A percentile compares a stretch with the other conserved stretches of the same genome.
Evolutionary conservation across 2,329 filamentous ascomycete species (phyloP).

Genomic region (Magnaporthiopsis incrustans): DNA sequence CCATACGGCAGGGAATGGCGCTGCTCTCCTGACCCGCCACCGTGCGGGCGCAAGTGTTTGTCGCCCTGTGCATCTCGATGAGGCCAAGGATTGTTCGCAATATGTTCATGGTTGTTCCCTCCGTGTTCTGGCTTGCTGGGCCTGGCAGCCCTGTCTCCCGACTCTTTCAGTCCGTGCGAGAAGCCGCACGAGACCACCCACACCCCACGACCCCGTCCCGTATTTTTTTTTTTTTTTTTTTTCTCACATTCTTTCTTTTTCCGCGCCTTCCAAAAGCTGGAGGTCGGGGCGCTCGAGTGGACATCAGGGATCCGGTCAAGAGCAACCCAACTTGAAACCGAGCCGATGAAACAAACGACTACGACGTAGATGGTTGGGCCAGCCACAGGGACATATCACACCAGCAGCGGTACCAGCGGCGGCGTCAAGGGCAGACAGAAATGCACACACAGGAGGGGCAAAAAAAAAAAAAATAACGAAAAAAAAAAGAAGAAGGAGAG

Average conservation of each 20-base stretch:
- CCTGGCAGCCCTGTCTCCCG: background rate
- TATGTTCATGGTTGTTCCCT: background rate
- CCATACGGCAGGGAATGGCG: background rate
- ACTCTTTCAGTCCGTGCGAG: background rate
- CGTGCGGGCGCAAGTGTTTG: background rate
- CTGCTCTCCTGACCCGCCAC: too few species aligned
- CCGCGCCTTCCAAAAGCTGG: background rate
- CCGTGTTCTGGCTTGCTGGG: background rate
- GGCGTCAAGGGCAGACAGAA: background rate
- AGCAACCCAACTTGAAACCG: background rate
- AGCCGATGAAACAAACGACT: slow-evolving; percentile 3
- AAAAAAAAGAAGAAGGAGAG: background rate
- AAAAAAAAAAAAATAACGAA: background rate
- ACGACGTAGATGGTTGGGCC: background rate
- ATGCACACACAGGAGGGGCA: background rate
- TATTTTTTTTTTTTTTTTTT: background rate
- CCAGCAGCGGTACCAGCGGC: background rate
- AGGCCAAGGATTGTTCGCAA: background rate
- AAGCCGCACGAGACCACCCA: background rate
- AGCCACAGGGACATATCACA: background rate
- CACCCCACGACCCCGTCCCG: background rate
- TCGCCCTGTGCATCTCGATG: background rate
- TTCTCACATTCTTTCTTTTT: background rate
- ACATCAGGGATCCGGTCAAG: background rate
- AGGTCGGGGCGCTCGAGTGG: background rate